phyloP scores from a whole-genome alignment of 225 moss, liverwort and hornwort genomes.

The Thuidium tamariscinum region DNA sequence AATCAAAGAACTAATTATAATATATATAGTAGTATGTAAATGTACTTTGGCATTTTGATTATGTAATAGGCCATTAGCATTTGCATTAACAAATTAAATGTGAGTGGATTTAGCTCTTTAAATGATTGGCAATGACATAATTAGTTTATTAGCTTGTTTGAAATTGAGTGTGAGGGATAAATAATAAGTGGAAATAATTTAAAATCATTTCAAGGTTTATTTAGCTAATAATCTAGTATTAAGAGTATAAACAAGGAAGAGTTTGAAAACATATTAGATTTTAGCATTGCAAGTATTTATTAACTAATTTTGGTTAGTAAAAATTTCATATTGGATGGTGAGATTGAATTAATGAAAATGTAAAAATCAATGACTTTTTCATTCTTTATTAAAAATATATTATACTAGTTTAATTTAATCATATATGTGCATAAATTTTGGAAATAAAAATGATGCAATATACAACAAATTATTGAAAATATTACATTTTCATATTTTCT shows the following conservation, averaged over 20 bases:
- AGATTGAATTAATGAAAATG: neutral
- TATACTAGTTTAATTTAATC: neutral
- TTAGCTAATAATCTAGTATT: neutral
- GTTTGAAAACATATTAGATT: neutral
- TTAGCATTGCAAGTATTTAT: no score
- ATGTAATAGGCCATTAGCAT: no score
- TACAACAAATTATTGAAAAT: fast-evolving
- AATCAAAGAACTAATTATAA: no score
- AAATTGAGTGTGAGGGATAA: neutral
- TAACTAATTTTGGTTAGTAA: no score
- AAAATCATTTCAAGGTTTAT: neutral
- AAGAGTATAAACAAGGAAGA: neutral
- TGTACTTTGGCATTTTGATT: no score
- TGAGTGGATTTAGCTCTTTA: neutral
- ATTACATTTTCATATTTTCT: fast-evolving
- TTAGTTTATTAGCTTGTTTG: neutral
- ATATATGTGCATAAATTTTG: neutral
- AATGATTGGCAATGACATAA: neutral
- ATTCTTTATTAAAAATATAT: no score
- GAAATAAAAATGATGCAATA: neutral
- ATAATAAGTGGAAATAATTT: neutral
- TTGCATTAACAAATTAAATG: neutral
- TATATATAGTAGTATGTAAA: no score
- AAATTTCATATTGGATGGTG: no score
- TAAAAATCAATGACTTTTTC: neutral